Evolutionary conservation across 1,284 basidiomycete genomes (phyloP).

Genomic region (Taiwanofungus camphoratus): DNA sequence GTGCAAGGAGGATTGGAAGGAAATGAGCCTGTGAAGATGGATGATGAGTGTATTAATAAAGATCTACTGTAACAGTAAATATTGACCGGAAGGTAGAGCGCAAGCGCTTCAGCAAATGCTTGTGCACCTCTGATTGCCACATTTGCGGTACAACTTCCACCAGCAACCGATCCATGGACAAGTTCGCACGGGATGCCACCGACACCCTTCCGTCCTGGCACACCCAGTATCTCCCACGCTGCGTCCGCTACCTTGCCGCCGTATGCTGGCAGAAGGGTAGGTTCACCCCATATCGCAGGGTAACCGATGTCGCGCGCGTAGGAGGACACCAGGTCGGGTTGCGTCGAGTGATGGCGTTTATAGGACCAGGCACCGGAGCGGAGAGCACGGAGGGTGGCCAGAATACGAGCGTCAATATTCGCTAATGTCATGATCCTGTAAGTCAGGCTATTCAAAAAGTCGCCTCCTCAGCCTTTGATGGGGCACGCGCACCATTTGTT

Average conservation of each 20-base stretch:
- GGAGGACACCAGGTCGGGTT: slow-evolving; percentile 36
- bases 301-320: slow-evolving; percentile 52
- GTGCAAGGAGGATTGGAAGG: slow-evolving; percentile 55
- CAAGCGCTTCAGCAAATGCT: slow-evolving; percentile 56
- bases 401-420: slow-evolving; percentile 54
- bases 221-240: slow-evolving; percentile 49
- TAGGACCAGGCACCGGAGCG: slow-evolving; percentile 58
- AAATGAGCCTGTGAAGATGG: slow-evolving; percentile 50
- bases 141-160: slow-evolving; percentile 56
- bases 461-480: neutral
- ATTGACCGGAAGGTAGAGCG: slow-evolving; percentile 67
- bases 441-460: neutral
- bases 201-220: slow-evolving; percentile 42
- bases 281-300: slow-evolving; percentile 58
- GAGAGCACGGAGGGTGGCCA: slow-evolving; percentile 46
- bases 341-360: slow-evolving; percentile 30
- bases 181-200: slow-evolving; percentile 73
- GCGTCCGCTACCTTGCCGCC: slow-evolving; percentile 47
- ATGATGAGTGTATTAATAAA: slow-evolving; percentile 2
- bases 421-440: slow-evolving; percentile 62
- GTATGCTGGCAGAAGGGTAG: slow-evolving; percentile 48
- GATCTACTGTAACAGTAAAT: slow-evolving; percentile 10
- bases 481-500: slow-evolving; percentile 48
- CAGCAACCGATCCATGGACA: slow-evolving; percentile 53
- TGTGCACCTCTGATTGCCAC: slow-evolving; percentile 41